Percentiles rank a stretch among this genome's conserved stretches.
Conservation (phyloP, 129 eudicot genomes). For the Flaveria ramosissima region DNA sequence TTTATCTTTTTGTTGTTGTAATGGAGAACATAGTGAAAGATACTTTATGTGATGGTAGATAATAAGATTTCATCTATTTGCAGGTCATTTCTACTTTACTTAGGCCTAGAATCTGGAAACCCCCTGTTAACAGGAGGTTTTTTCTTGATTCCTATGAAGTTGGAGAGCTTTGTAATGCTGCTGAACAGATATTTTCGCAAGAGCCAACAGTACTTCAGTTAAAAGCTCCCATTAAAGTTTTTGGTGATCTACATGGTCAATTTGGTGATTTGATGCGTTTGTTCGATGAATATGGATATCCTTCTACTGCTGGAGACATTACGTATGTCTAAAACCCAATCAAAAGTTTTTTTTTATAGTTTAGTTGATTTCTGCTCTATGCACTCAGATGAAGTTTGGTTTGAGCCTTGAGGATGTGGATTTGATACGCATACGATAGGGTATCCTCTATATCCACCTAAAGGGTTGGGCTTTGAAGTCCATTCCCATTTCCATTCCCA, state of each 20-base stretch:
- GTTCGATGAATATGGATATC: slow-evolving; percentile 97
- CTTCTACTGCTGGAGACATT: slow-evolving; percentile 96
- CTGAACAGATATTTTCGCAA: slow-evolving; percentile 96
- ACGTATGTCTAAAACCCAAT: slow-evolving; percentile 54
- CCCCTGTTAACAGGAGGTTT: slow-evolving; percentile 87
- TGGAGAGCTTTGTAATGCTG: slow-evolving; percentile 97
- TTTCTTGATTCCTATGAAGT: slow-evolving; percentile 96
- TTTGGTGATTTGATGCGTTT: slow-evolving; percentile 97
- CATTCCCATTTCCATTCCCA: neutral
- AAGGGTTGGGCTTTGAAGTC: neutral
- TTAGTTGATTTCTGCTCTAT: neutral
- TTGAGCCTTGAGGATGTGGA: neutral
- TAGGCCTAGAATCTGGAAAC: slow-evolving; percentile 95
- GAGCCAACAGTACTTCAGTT: slow-evolving; percentile 94
- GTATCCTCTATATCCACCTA: neutral
- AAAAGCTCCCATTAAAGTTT: slow-evolving; percentile 94
- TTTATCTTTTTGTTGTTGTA: neutral
- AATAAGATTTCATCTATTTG: slow-evolving; percentile 16
- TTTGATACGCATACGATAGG: neutral
- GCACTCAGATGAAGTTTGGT: neutral
- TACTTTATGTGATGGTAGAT: neutral
- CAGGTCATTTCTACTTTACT: slow-evolving; percentile 88
- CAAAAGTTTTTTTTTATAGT: slow-evolving; percentile 6
- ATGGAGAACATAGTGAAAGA: neutral
- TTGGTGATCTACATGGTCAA: slow-evolving; percentile 99